Percentiles rank a stretch among this genome's conserved stretches.
phyloP scores from a whole-genome alignment of 768 basidiomycete species.

The Scleroderma citrinum region DNA sequence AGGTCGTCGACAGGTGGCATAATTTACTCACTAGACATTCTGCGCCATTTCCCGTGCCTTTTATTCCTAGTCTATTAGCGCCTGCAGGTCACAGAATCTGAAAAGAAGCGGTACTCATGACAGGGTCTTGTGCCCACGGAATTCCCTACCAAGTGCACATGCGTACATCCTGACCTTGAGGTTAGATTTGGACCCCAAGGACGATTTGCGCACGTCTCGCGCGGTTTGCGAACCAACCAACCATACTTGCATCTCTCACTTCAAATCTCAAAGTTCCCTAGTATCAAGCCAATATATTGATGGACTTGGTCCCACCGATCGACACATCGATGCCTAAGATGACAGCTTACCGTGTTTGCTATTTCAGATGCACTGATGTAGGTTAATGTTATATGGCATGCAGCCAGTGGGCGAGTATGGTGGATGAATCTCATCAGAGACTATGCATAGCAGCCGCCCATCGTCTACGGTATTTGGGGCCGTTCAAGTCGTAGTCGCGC shows the following conservation, averaged over 20 bases:
- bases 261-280: too few relatives aligned
- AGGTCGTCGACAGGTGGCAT: too few relatives aligned
- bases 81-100: too few relatives aligned
- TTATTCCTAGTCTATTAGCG: too few relatives aligned
- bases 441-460: conserved; percentile 62
- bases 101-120: too few relatives aligned
- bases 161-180: not conserved
- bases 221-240: not conserved
- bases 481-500: not conserved
- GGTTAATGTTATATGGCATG: conserved; percentile 37
- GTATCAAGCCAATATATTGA: conserved; percentile 3
- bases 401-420: conserved; percentile 32
- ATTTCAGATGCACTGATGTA: conserved; percentile 19
- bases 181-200: not conserved
- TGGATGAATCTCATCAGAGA: conserved; percentile 72
- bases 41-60: too few relatives aligned
- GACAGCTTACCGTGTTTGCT: conserved; percentile 2
- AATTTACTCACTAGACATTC: too few relatives aligned
- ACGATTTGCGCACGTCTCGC: not conserved
- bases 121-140: too few relatives aligned
- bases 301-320: conserved; percentile 30
- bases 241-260: too few relatives aligned
- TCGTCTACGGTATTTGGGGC: conserved; percentile 49
- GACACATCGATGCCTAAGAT: not conserved
- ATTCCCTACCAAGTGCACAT: not conserved